Conservation (phyloP, 257 asterid genomes). For the Jasminum sambac region DNA sequence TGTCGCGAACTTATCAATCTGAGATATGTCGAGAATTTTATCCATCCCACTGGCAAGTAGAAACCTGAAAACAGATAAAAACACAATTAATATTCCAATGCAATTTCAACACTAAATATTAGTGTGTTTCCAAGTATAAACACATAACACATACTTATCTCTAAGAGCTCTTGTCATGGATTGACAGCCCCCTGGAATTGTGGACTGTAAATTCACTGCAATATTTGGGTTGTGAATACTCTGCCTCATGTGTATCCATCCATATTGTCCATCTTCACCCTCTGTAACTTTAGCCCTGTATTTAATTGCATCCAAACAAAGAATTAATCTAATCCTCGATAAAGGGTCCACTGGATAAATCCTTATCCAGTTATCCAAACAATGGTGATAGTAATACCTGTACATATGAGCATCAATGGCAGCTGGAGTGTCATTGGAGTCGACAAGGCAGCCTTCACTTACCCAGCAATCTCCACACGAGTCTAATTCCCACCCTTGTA, state of each 20-base stretch:
- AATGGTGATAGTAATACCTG: no score
- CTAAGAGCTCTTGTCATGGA: constrained; percentile 59
- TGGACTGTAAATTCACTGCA: constrained; percentile 83
- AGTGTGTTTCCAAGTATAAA: background rate
- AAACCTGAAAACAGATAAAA: constrained; percentile 51
- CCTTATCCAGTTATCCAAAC: no score
- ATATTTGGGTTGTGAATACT: constrained; percentile 94
- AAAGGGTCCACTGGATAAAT: background rate
- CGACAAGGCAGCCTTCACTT: constrained; percentile 92
- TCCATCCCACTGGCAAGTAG: constrained; percentile 56
- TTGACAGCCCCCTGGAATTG: constrained; percentile 68
- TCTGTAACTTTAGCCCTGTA: constrained; percentile 73
- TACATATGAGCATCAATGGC: constrained; percentile 89
- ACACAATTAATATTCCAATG: background rate
- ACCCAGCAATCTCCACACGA: constrained; percentile 96
- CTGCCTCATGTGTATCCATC: constrained; percentile 86
- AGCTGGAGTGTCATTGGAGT: constrained; percentile 72
- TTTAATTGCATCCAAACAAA: constrained; percentile 9
- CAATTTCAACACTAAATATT: background rate
- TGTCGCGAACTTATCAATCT: constrained; percentile 51
- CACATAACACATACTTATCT: constrained; percentile 50
- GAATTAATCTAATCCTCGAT: background rate
- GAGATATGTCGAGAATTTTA: constrained; percentile 56
- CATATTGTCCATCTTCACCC: constrained; percentile 50
- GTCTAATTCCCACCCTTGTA: constrained; percentile 84